A percentile compares a stretch with the other conserved stretches of the same genome.
Evolutionary conservation across 495 filamentous ascomycete genomes (phyloP).

Genomic region (Hypoxylon trugodes): DNA sequence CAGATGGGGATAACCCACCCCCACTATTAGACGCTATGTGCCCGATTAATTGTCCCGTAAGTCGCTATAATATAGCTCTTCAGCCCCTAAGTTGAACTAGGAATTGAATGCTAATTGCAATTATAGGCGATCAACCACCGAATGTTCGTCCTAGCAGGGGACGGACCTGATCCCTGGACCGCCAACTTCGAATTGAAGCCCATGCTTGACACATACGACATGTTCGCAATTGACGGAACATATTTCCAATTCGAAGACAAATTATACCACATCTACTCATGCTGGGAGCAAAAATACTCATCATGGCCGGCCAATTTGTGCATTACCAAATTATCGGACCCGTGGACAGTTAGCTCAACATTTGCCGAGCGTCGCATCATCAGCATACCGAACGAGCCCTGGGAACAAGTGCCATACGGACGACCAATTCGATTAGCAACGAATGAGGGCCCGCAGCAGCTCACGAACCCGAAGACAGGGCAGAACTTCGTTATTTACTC

Average conservation of each 20-base stretch:
- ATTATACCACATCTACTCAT: conserved; percentile 61
- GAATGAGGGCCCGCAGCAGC: conserved; percentile 60
- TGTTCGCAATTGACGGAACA: conserved; percentile 62
- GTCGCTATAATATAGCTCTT: too few relatives aligned
- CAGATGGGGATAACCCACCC: conserved; percentile 45
- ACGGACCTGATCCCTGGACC: conserved; percentile 53
- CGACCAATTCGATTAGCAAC: conserved; percentile 53
- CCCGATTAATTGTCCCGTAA: conserved; percentile 51
- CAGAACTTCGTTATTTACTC: conserved; percentile 59
- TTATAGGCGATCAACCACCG: conserved; percentile 57
- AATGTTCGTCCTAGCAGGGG: conserved; percentile 58
- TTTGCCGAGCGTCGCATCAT: conserved; percentile 55
- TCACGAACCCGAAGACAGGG: conserved; percentile 56
- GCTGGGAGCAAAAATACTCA: conserved; percentile 56
- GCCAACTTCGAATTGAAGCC: conserved; percentile 51
- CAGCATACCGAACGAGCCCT: conserved; percentile 52
- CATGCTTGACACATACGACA: conserved; percentile 59
- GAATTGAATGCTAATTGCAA: conserved; percentile 7
- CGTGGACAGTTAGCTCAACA: conserved; percentile 55
- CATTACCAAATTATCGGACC: conserved; percentile 57
- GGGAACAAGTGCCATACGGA: conserved; percentile 60
- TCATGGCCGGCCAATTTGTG: conserved; percentile 62
- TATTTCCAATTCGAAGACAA: conserved; percentile 53
- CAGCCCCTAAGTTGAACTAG: conserved; percentile 11
- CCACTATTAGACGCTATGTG: conserved; percentile 43